Evolutionary conservation across 192 early-diverging fungal species (phyloP), one percentile per base, ranked within the genome.

Genomic region (Borealophlyctis nickersoniae): DNA sequence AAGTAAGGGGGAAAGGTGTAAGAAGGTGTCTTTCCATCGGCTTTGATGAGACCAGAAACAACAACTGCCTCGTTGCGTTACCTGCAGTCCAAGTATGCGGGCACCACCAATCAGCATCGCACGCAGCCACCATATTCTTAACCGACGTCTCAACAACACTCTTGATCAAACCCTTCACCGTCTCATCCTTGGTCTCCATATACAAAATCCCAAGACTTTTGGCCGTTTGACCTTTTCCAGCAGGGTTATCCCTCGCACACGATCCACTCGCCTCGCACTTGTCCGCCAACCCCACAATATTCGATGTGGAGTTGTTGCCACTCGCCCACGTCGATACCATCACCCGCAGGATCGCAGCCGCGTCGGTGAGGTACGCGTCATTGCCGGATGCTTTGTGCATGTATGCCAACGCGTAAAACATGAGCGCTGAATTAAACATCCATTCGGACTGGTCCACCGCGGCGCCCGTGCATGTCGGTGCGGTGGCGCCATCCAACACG

Each of bases 381-480:
- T 62, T 31, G 4, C 52, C 29, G 24, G 73, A 58, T 0, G 73
- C 67, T 51, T 75, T 56, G 60, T 62, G 66, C 56, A 75, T 55
- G 63, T 64, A 70, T 7, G 51, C 67, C 19, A 71, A 30, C 0
- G 39, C 67, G 49, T 59, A 58, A 22, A 62, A 7, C 11, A 74
- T 26, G 32, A 58, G 35, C 2, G 67, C 73, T 0, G 23, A 26
- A 19, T 49, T 65, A 57, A 53, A 56, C 30, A 60, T 54, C 36
- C 11, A 51, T 34, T 54, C 33, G 16, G 19, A 24, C 2, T 16
- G 31, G 36, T 65, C 58, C 19, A 61, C 39, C 49, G 30, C 28
- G n/a, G n/a, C n/a, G n/a, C n/a, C n/a, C 26, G 35, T 35, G 45
- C 66, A 61, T 27, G 53, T 39, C 22, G 66, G 35, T 0, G 66